Base-by-base conservation (phyloP, 768 basidiomycete genomes). In the Tricholoma bakamatsutake region DNA sequence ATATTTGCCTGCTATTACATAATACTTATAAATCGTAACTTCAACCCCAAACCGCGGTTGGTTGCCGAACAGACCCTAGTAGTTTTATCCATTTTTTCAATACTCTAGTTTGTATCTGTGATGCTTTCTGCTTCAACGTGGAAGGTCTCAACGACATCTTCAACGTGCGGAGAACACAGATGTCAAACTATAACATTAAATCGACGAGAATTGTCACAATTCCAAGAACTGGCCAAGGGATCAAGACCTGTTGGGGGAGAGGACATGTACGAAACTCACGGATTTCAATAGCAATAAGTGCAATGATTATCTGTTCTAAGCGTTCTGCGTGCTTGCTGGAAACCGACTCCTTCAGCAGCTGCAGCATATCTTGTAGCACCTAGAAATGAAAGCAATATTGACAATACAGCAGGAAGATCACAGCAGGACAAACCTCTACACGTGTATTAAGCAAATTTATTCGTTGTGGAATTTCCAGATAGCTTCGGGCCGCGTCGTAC, bases 321-420 rank as follows among this genome's bases (percentile, higher is more conserved):
- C 92, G 82, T 69, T 97, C 94, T 1, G 92, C 84, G 64, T 97
- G 93, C 63, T 85, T 84, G 61, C 86, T 93, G 27, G 91, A 91
- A 24, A 96, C 94, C 10, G 91, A 90, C 71, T 97, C 95, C 70
- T 98, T 98, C 52, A 98, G 75, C 51, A 98, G 80, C 66, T 93
- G 88, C 10, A 98, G 82, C 90, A 98, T 96, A 69, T 98, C 95
- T 78, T 98, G 95, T 34, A 98, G 73, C 50, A 98, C 90, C 91
- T 94, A 61, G 34, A 45, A 5, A 50, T 27, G 18, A 28, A 42
- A 40, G 21, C 17, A 54, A 27, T 43, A 40, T 33, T 21, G 57
- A 35, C 37, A 47, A 46, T 40, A n/a, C 28, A 56, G 30, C 55
- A 40, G 34, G 53, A 15, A n/a, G 27, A 15, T 18, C 39, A 55